Base-by-base conservation (phyloP, 1,284 basidiomycete species). In the Anthracocystis panici-leucophaei region DNA sequence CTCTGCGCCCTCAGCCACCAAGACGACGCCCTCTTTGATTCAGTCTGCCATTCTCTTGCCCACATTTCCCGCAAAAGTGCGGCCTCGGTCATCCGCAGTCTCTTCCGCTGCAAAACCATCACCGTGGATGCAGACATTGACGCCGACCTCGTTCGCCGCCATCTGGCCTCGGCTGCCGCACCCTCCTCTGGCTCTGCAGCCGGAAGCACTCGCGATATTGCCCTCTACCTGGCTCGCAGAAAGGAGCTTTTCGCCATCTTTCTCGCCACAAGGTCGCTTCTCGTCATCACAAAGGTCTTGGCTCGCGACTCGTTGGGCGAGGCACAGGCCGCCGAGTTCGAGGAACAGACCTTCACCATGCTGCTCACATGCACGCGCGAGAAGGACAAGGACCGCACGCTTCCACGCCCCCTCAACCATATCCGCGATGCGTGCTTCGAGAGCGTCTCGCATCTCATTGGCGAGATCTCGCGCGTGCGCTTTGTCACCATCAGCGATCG, bases 21-120 rank as follows among this genome's bases (percentile, higher is more conserved):
- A 1, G 88, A 91, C 2, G 93, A 96, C 80, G 84, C 88, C 2
- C 89, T 91, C 62, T 93, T 96, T 74, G 94, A 97, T 82, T 90
- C 91, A 31, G 89, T 92, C 5, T 88, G 97, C 33, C 88, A 89
- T 7, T 93, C 94, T 2, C 88, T 98, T 4, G 93, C 92, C 10
- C 92, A 93, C 81, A 91, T 96, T 61, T 93, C 93, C 2, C 90
- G 91, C 66, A 93, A 92, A 59, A 91, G 93, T 65, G 89, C 93
- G 2, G 92, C 93, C 77, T 89, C 91, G 41, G 93, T 97, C 6
- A 88, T 96, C 35, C 93, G 95, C 70, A 91, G 93, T 6, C 89
- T 97, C 57, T 91, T 92, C 88, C 90, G 92, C 21, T 98, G 95
- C 95, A 89, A 93, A 65, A 88, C 57, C 18, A 64, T 70, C 52